phyloP scores from a whole-genome alignment of 176 grass and related monocot species.

The Triticum timopheevii region DNA sequence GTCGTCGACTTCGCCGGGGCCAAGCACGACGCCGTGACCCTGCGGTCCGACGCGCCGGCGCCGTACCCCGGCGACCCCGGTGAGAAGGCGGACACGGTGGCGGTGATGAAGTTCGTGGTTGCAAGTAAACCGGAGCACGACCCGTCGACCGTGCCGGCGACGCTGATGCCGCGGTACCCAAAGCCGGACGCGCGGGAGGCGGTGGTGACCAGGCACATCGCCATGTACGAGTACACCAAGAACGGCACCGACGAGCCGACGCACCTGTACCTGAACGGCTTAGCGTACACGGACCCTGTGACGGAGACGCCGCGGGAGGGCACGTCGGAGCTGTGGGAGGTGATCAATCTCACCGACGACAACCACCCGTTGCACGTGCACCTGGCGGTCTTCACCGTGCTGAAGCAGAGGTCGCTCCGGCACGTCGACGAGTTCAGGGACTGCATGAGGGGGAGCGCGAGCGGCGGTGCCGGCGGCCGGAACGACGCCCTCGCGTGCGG shows the following conservation, averaged over 20 bases:
- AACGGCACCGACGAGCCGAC: conserved; percentile 69
- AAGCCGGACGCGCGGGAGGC: conserved; percentile 24
- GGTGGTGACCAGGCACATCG: conserved; percentile 35
- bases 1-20: conserved; percentile 56
- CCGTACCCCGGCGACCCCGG: conserved; percentile 86
- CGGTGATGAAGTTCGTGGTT: conserved; percentile 82
- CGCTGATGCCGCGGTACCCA: conserved; percentile 37
- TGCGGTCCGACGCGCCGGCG: conserved; percentile 61
- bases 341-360: conserved; percentile 94
- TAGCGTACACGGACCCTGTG: conserved; percentile 60
- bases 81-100: conserved; percentile 40
- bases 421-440: conserved; percentile 49
- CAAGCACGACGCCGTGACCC: background rate
- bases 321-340: conserved; percentile 71
- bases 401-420: conserved; percentile 53
- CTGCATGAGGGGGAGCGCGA: conserved; percentile 50
- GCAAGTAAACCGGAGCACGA: conserved; percentile 25
- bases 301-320: conserved; percentile 80
- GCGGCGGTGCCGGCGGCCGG: conserved; percentile 22
- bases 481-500: conserved; percentile 59
- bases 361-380: conserved; percentile 94
- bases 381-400: conserved; percentile 51
- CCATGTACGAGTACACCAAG: conserved; percentile 84
- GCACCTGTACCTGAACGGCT: conserved; percentile 82
- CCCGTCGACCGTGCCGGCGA: conserved; percentile 37